Base-by-base conservation (phyloP, 2,329 filamentous ascomycete species). In the Fusarium nematophilum region DNA sequence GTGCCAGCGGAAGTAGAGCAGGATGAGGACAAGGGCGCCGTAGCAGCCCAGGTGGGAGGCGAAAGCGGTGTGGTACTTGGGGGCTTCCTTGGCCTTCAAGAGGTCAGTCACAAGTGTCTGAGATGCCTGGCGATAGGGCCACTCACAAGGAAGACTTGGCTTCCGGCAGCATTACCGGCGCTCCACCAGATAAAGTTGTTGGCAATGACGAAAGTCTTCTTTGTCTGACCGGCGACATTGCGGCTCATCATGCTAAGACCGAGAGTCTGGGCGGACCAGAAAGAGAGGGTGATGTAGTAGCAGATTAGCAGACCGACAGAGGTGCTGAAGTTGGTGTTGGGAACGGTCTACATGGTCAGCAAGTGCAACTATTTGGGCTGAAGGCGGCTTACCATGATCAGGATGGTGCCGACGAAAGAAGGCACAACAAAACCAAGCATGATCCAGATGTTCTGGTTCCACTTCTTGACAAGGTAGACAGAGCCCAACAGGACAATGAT, bases 271-370 rank as follows among this genome's bases (percentile, higher is more conserved):
- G 88, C 89, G 0, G 89, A 87, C 89, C 89, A 92, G 82, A 93
- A 93, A 5, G 87, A 91, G 14, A 92, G 81, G 0, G 86, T 88
- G 58, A 92, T 88, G 76, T 92, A 93, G 79, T 92, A 93, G 68
- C 82, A 84, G 67, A 92, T 84, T 11, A 92, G 76, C 1, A 93
- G 80, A 6, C 90, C 90, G 23, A 88, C 81, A 72, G 88, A 83
- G 27, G 85, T 86, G 8, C 82, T 73, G 25, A 80, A 79, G 38
- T 78, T 83, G 6, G 80, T 79, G 62, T 88, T 87, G n/a, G 82
- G 72, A 5, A 92, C 81, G 0, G 86, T 88, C 47, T 50, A n/a
- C 5, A 31, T 29, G 11, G 17, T 17, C n/a, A 13, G 47, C 38
- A 11, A 50, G 9, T 60, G 21, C 6, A 21, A 53, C n/a, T 34